Evolutionary conservation across 2,329 filamentous ascomycete genomes (phyloP), one percentile per base, ranked within the genome.

Genomic region (Aspergillus aculeatinus): DNA sequence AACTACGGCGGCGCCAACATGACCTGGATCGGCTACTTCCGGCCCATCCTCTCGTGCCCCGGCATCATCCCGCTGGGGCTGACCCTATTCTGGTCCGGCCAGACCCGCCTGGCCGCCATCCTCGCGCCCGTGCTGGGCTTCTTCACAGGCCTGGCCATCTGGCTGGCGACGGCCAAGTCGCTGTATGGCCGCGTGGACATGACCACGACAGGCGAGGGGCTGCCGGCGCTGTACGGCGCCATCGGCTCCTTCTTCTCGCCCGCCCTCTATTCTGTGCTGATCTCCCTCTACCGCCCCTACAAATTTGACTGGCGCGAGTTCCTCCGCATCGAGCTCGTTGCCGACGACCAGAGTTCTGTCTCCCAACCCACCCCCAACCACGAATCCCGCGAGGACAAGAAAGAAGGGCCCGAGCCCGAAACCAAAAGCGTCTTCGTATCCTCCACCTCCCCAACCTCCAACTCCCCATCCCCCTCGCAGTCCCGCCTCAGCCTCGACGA

Each of bases 1-100:
- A 76, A 82, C 54, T 82, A 82, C 60, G 80, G 76, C 23, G 80
- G 80, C 2, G 80, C 79, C 0, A 79, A 80, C 35, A 81, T 81
- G 70, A 82, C 77, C 44, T 83, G 80, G 75, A 73, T 76, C 14
- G 72, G 71, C 2, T 79, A 79, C 62, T 74, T 79, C 59, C 66
- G 75, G 29, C 77, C 76, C 0, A 76, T 80, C 23, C 68, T 80
- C 21, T 73, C 76, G 4, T 79, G 76, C 48, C 77, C 78, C 4
- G 72, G 79, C 0, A 81, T 82, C 47, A 72, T 82, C 4, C 81
- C 81, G 0, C 68, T 81, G 4, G 76, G 77, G 1, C 65, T 82
- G 4, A 77, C 79, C 0, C 67, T 82, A 0, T 70, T 77, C 27
- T 82, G 80, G 80, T 76, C 74, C 1, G 67, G 78, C 0, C 81